Base-by-base conservation (phyloP, 1,284 basidiomycete genomes). In the Stereum hirsutum region DNA sequence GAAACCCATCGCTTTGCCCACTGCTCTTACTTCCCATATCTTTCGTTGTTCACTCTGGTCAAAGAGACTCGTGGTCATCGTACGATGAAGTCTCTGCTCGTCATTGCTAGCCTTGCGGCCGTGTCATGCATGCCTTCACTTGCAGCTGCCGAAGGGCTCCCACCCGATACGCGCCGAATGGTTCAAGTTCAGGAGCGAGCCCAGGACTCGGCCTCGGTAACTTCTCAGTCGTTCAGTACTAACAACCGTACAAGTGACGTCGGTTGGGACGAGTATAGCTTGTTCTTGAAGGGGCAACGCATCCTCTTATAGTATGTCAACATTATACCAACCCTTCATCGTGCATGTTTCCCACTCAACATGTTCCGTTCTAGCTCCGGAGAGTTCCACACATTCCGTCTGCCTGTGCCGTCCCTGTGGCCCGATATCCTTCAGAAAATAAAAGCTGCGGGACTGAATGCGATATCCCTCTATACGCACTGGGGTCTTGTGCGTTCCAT, bases 331-430 rank as follows among this genome's bases (percentile, higher is more conserved):
- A n/a, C 27, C 25, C 25, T 2, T 8, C 25, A 10, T 5, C 24
- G 10, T 3, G 4, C 7, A 6, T 23, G 15, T 15, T 26, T 8
- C n/a, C n/a, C n/a, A n/a, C n/a, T n/a, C n/a, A n/a, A n/a, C 38
- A 32, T 43, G 20, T 39, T 6, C 2, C 24, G 19, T 42, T 14
- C 15, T 40, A 74, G 72, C 46, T 71, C 71, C 1, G 86, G 86
- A 32, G 89, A 91, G 58, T 89, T 91, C 56, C 88, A 91, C 54
- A 78, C 88, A 0, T 92, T 83, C 64, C 74, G 89, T 19, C 64
- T 90, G 2, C 89, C 89, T 2, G 81, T 89, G 1, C 84, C 83
- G 1, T 75, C 74, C 4, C 59, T 91, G 43, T 92, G 88, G 88
- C 69, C 77, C 12, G 88, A 92, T 54, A 80, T 90, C 43, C 72